phyloP scores from a whole-genome alignment of 768 basidiomycete genomes.

The Dioszegia aurantiaca region DNA sequence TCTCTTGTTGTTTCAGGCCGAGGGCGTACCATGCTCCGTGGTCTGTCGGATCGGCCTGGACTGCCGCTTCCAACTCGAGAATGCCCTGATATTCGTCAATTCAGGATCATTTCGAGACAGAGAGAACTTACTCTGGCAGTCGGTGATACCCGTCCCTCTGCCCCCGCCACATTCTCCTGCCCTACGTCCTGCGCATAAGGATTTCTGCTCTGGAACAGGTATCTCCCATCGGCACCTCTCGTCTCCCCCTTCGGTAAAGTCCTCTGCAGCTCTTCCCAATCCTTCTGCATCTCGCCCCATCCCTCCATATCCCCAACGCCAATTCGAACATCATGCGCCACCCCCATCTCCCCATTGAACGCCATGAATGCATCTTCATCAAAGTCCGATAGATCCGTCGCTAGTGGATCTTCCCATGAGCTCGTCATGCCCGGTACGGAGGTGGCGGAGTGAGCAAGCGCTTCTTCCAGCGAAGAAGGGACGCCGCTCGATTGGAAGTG shows the following conservation, averaged over 20 bases:
- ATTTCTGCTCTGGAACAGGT: slow-evolving; percentile 48
- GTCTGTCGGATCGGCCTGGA: slow-evolving; percentile 70
- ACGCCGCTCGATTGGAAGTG: slow-evolving; percentile 37
- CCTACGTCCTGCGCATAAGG: slow-evolving; percentile 30
- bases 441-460: slow-evolving; percentile 17
- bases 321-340: slow-evolving; percentile 5
- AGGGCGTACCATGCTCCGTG: slow-evolving; percentile 82
- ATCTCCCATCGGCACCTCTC: slow-evolving; percentile 27
- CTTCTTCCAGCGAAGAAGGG: slow-evolving; percentile 35
- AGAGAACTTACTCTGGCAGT: slow-evolving; percentile 30
- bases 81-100: slow-evolving; percentile 63
- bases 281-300: slow-evolving; percentile 40
- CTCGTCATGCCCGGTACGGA: slow-evolving; percentile 26
- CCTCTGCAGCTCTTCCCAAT: slow-evolving; percentile 37
- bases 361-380: slow-evolving; percentile 37
- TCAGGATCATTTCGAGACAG: not conserved
- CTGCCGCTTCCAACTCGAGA: slow-evolving; percentile 81
- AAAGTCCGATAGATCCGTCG: slow-evolving; percentile 27
- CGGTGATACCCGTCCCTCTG: slow-evolving; percentile 20
- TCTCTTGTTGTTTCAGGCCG: slow-evolving; percentile 96
- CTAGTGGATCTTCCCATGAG: slow-evolving; percentile 30
- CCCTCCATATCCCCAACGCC: slow-evolving; percentile 26
- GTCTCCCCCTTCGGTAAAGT: not conserved
- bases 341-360: slow-evolving; percentile 31
- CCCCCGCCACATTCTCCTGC: slow-evolving; percentile 1